A percentile compares a stretch with the other conserved stretches of the same genome.
These are phyloP conservation scores for Penicillium parvum DNA, from an alignment of 495 filamentous ascomycete species.

Conservation along the genomic window DNA sequence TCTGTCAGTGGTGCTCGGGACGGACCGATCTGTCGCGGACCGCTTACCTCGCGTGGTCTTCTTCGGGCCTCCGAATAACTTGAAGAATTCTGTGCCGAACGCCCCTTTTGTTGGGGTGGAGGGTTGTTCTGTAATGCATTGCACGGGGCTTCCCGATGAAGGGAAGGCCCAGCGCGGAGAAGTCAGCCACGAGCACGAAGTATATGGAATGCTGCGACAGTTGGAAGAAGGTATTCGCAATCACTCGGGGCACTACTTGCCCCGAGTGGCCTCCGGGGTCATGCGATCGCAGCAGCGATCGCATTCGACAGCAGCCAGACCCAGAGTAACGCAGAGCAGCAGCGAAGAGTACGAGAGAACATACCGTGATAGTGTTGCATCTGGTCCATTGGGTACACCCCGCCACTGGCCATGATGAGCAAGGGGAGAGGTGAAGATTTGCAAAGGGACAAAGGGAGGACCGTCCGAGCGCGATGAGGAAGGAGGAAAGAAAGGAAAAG, in stretches of 20 bases:
- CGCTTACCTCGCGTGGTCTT: slow-evolving; percentile 34
- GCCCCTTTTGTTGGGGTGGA: slow-evolving; percentile 23
- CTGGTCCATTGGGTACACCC: slow-evolving; percentile 25
- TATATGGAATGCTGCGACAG: not conserved
- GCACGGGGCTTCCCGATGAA: slow-evolving; percentile 15
- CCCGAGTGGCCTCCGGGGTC: too few relatives aligned
- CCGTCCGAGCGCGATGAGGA: not conserved
- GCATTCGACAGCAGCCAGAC: too few relatives aligned
- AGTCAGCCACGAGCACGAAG: slow-evolving; percentile 2
- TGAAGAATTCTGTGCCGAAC: slow-evolving; percentile 35
- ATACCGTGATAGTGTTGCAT: slow-evolving; percentile 22
- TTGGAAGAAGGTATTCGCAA: not conserved
- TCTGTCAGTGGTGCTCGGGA: not conserved
- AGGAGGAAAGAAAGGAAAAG: too few relatives aligned
- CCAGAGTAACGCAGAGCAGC: too few relatives aligned
- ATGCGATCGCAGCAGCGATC: too few relatives aligned
- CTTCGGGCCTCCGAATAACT: slow-evolving; percentile 33
- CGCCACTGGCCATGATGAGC: slow-evolving; percentile 21
- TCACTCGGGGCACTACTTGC: too few relatives aligned
- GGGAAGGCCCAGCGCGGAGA: slow-evolving; percentile 10
- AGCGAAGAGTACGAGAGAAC: slow-evolving; percentile 1
- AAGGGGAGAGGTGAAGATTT: slow-evolving; percentile 5
- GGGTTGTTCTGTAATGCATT: slow-evolving; percentile 21
- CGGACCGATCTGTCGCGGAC: not conserved
- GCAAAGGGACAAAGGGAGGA: not conserved